Base-by-base conservation (phyloP, 441 rosid genomes). In the Daphne laureola region DNA sequence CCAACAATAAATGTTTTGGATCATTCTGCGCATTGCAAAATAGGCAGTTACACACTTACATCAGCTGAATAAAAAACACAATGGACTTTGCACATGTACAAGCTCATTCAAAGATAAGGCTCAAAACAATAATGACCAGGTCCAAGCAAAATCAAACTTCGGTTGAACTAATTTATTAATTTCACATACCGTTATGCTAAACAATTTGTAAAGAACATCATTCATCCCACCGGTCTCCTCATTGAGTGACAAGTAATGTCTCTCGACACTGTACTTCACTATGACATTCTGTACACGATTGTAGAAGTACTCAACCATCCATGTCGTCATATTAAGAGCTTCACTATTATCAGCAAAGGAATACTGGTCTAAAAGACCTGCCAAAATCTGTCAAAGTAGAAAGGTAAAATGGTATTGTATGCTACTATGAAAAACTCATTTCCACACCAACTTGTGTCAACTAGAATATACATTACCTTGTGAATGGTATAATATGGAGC, bases 401-500 rank as follows among this genome's bases (percentile, higher is more conserved):
- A 35, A 44, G 47, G 18, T 25, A n/a, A 14, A 49, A 6, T 35
- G 55, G 36, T 13, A 18, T 52, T 4, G 5, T 45, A 51, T 38
- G 36, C 9, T 41, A 51, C 35, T 51, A 17, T 52, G 15, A 25
- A 55, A 21, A 49, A 49, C 14, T 58, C 21, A 43, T 41, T 23
- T 36, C 3, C 16, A 53, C 53, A 36, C 38, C 50, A 17, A 26
- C 18, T 12, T 2, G 21, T 18, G 21, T 38, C 15, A 38, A 43
- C 16, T 50, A 31, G 52, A 12, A 18, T 31, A 51, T 38, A 46
- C 13, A 23, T 59, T 52, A 87, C 97, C 93, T 93, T 93, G 79
- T 93, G 97, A 60, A 93, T 85, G 46, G 98, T 93, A 63, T 93
- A 89, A 67, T 89, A 93, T 14, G 98, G 97, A 71, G 98, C 98